Base-by-base conservation (phyloP, 495 filamentous ascomycete genomes). In the Lepraria neglecta region DNA sequence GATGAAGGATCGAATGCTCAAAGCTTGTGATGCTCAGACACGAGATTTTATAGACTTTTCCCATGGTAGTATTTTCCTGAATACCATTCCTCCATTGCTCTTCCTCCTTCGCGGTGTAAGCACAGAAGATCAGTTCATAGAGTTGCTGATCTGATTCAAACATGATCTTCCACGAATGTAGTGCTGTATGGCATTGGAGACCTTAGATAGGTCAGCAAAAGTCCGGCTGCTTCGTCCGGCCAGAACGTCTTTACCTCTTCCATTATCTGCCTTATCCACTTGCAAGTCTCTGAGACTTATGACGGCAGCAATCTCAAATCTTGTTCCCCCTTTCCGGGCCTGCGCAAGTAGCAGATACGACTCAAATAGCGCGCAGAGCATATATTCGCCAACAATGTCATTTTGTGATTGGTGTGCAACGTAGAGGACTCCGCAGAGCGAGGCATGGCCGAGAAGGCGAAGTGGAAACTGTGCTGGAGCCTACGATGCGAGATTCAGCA, bases 131-230 rank as follows among this genome's bases (percentile, higher is more conserved):
- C 35, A 96, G 68, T 73, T 97, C 94, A 70, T 87, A 94, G 21
- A 89, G 80, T 45, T 86, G 84, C 62, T 89, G 80, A 48, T 87
- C 79, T 46, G 82, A 80, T 66, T 92, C 87, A 65, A 97, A 97
- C 17, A 88, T 76, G n/a, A 97, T 69, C 71, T 97, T 98, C 92
- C 92, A 97, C 3, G 91, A 91, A 70, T 89, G 89, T 14, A 86
- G 83, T 24, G 88, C 90, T 21, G 85, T 89, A 68, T 92, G 83
- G 69, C 91, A 97, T 74, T 87, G 88, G 7, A 96, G 72, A 3
- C 92, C 92, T 95, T 64, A 52, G 17, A 38, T 17, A 28, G 11
- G 59, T 70, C 47, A 71, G 56, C 17, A 52, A 60, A 54, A 12
- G 28, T 40, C 61, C 56, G 64, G 47, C 42, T 12, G 33, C 55